Evolutionary conservation across 2,329 filamentous ascomycete genomes (phyloP).

Genomic region (Ilyonectria sp.): DNA sequence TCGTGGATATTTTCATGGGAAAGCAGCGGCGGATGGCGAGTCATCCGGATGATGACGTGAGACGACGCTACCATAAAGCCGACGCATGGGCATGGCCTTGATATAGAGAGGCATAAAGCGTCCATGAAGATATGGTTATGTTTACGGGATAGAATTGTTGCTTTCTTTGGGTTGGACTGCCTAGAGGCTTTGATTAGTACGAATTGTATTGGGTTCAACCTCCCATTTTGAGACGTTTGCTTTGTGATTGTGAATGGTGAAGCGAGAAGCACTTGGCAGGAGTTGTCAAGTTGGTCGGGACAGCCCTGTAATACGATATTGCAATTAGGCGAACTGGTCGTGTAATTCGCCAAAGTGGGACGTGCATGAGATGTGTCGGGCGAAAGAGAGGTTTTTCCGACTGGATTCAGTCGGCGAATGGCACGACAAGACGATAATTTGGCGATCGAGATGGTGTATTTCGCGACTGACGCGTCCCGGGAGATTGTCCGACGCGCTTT

Average conservation of each 20-base stretch:
- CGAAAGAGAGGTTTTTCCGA: neutral
- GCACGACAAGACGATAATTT: neutral
- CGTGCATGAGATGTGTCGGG: neutral
- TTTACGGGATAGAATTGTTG: conserved; percentile 54
- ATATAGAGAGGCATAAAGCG: conserved; percentile 48
- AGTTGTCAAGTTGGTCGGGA: neutral
- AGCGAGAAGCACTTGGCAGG: too few relatives aligned
- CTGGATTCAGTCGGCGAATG: neutral
- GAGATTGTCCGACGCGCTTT: neutral
- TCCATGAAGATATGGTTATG: conserved; percentile 50
- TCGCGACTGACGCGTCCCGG: neutral
- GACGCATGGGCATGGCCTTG: conserved; percentile 49
- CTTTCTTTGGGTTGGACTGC: conserved; percentile 45
- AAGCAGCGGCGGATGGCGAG: conserved; percentile 46
- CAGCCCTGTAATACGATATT: neutral
- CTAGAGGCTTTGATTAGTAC: conserved; percentile 45
- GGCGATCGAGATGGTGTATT: neutral
- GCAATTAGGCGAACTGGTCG: too few relatives aligned
- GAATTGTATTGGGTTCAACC: conserved; percentile 41
- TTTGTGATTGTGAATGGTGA: neutral
- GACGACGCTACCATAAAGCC: conserved; percentile 48
- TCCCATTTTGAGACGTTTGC: conserved; percentile 7
- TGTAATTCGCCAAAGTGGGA: too few relatives aligned
- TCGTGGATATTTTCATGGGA: conserved; percentile 50
- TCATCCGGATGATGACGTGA: conserved; percentile 48